Evolutionary conservation across 2,329 filamentous ascomycete genomes (phyloP), one percentile per base, ranked within the genome.

Genomic region (Paraphaeosphaeria minitans): DNA sequence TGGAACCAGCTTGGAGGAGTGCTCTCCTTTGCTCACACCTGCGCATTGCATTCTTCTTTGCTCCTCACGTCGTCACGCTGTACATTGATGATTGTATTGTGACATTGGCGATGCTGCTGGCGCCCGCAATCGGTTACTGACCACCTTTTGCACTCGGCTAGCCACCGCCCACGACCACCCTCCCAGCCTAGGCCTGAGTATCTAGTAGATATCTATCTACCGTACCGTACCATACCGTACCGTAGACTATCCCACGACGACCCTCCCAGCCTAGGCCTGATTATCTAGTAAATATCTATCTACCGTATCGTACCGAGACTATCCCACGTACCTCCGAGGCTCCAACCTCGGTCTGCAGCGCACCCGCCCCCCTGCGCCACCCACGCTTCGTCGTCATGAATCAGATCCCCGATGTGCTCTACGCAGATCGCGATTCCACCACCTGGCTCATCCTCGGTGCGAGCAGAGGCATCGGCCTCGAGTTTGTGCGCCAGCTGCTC

Each of bases 401-500:
- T 66, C 77, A 75, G 63, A 80, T 79, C 53, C 77, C 78, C 21
- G 73, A 77, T 66, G 68, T 78, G 46, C 70, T 80, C 51, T 80
- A 78, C 61, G 72, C 73, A 59, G 74, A 77, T 54, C 69, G 75
- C 61, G 72, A 78, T 55, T 73, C 65, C 58, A 79, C 76, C 57
- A 81, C 80, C 48, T 82, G 80, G 80, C 70, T 81, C 50, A 76
- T 82, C 52, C 70, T 82, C 16, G 80, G 80, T 53, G 79, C 80
- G 39, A 80, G 78, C 45, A 75, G 80, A 68, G 80, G 80, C 48
- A 81, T 82, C 65, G 83, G 83, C 19, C 75, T 83, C 41, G 83
- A 85, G 64, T 84, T 84, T 60, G 81, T 82, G 39, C 75, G 78
- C 39, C 82, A 85, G 65, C 71, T 84, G 29, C 69, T 85, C 14